These are phyloP conservation scores for Pachysandra terminalis DNA, from an alignment of 164 flowering plant species.

Conservation along the genomic window DNA sequence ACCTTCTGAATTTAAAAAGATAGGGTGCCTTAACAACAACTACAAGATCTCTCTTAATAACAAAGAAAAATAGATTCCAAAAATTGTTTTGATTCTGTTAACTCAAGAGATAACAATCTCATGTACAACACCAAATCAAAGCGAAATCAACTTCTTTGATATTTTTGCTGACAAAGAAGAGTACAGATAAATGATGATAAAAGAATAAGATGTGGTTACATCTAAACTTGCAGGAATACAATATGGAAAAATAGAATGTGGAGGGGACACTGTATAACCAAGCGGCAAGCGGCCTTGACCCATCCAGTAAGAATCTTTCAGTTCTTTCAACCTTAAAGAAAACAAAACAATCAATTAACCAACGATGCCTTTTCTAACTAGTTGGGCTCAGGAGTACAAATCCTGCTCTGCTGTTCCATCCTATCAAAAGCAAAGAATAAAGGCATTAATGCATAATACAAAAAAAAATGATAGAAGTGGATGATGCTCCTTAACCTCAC, in stretches of 20 bases:
- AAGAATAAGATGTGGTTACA: background rate
- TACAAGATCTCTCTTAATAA: background rate
- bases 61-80: background rate
- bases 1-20: background rate
- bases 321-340: background rate
- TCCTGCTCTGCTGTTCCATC: too few relatives aligned
- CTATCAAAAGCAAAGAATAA: too few relatives aligned
- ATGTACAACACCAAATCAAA: background rate
- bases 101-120: background rate
- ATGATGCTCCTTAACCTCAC: background rate
- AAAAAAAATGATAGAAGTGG: background rate
- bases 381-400: too few relatives aligned
- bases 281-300: background rate
- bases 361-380: too few relatives aligned
- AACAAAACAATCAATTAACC: background rate
- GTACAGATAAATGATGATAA: background rate
- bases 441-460: background rate
- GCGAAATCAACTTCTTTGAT: background rate
- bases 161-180: background rate
- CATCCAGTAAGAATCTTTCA: slow-evolving; percentile 6
- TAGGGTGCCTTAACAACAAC: background rate
- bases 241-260: background rate
- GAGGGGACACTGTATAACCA: background rate
- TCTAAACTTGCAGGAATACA: slow-evolving; percentile 3
- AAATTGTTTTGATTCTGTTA: background rate